Percentiles rank a stretch among this genome's conserved stretches.
Conservation (phyloP, 1,284 basidiomycete species). For the Exsudoporus floridanus region DNA sequence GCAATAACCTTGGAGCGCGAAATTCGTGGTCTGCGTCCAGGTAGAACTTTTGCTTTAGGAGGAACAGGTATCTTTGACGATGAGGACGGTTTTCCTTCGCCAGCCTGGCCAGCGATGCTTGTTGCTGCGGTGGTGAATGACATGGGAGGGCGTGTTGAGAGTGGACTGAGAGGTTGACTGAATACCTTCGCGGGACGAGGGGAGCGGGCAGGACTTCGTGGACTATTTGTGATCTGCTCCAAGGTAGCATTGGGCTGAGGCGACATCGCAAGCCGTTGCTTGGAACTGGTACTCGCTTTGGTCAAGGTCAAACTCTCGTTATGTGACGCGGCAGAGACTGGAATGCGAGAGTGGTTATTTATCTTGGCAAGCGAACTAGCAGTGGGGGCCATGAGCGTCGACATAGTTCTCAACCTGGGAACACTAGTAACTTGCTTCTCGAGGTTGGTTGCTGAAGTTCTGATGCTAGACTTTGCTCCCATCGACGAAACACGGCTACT, state of each 20-base stretch:
- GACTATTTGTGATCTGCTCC: constrained; percentile 46
- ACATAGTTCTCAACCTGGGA: constrained; percentile 36
- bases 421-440: constrained; percentile 15
- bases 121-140: constrained; percentile 37
- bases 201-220: constrained; percentile 28
- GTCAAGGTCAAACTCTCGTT: constrained; percentile 15
- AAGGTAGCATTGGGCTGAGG: constrained; percentile 29
- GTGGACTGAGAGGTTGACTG: constrained; percentile 48
- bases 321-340: constrained; percentile 7
- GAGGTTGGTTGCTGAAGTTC: constrained; percentile 10
- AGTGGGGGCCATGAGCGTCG: constrained; percentile 68
- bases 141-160: constrained; percentile 28
- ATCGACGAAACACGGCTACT: constrained; percentile 28
- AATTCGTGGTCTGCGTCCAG: constrained; percentile 66
- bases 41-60: constrained; percentile 42
- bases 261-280: constrained; percentile 22
- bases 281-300: constrained; percentile 15
- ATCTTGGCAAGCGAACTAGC: constrained; percentile 73
- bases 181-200: constrained; percentile 45
- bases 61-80: constrained; percentile 23
- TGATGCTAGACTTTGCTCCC: constrained; percentile 34
- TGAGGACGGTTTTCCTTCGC: constrained; percentile 2
- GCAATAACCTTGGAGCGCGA: constrained; percentile 78
- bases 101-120: constrained; percentile 18
- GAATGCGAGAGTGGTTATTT: constrained; percentile 24